A percentile compares a stretch with the other conserved stretches of the same genome.
Conservation (phyloP, 441 rosid genomes). For the Kokia cookei region DNA sequence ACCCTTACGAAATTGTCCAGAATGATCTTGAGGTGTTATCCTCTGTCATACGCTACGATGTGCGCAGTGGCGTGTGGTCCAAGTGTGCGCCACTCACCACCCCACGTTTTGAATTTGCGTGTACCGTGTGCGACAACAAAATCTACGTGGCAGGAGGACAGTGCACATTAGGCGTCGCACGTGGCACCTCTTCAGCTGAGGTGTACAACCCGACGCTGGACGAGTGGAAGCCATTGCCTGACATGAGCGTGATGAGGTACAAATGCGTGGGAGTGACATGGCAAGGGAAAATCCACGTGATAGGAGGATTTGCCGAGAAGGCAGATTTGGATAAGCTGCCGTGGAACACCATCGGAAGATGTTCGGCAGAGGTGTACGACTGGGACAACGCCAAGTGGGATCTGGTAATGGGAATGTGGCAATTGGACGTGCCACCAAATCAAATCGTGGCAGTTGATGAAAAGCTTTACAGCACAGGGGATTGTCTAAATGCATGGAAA, state of each 20-base stretch:
- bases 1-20: conserved; percentile 15
- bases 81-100: conserved; percentile 16
- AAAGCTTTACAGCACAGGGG: conserved; percentile 39
- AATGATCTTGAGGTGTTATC: conserved; percentile 12
- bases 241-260: conserved; percentile 34
- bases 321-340: conserved; percentile 3
- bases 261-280: conserved; percentile 47
- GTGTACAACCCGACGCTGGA: conserved; percentile 29
- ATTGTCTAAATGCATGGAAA: conserved; percentile 50
- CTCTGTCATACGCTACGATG: conserved; percentile 24
- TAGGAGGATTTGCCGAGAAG: conserved; percentile 36
- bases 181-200: conserved; percentile 34
- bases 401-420: conserved; percentile 41
- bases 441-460: conserved; percentile 31
- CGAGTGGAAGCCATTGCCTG: conserved; percentile 28
- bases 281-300: conserved; percentile 37
- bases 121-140: conserved; percentile 16
- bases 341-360: conserved; percentile 25
- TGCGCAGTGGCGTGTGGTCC: conserved; percentile 17
- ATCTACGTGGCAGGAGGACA: conserved; percentile 36
- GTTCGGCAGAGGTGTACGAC: conserved; percentile 42
- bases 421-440: conserved; percentile 50
- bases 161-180: conserved; percentile 8
- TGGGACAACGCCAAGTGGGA: conserved; percentile 26
- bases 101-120: conserved; percentile 39